Evolutionary conservation across 2,329 filamentous ascomycete genomes (phyloP), one percentile per base, ranked within the genome.

Genomic region (Chaetomiaceae sp.): DNA sequence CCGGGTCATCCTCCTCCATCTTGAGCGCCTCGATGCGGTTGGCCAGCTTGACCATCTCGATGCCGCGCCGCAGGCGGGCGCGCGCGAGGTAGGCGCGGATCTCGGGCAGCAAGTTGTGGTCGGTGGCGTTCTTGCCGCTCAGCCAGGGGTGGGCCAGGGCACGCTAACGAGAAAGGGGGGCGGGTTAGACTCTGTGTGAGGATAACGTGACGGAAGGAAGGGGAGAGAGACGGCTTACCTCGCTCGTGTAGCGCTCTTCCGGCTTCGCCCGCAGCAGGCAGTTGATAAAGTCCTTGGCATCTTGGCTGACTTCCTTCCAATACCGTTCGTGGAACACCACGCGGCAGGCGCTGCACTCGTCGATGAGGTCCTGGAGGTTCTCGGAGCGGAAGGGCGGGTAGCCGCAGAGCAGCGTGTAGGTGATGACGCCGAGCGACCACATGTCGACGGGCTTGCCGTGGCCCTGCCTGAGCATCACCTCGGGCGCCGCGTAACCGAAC

Each of bases 351-450:
- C 82, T 89, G 73, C 91, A 97, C 72, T 99, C 93, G 57, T 96
- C 89, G 59, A 99, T 95, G 58, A 99, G 77, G 63, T 97, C 93
- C 58, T 86, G 81, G 43, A 99, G 77, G 63, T 88, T 96, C 74
- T 99, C 93, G 55, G 90, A 93, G 60, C 93, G 85, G 81, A 99
- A 99, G 17, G 93, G 93, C 39, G 92, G 96, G 75, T 99, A 99
- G 60, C 93, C 93, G 67, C 95, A 99, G 45, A 99, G 86, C 23
- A 99, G 78, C 14, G 93, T 99, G 72, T 99, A 99, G 37, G 93
- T 97, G 64, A 99, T 99, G 64, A 99, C 93, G 56, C 93, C 93
- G 71, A 99, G 80, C 3, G 93, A 97, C 93, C 93, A 99, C 89
- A 99, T 96, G 67, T 99, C 93, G 30, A 97, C 93, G 4, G 93